These are phyloP conservation scores for Talaromyces wortmannii DNA, from an alignment of 495 filamentous ascomycete species.

Conservation along the genomic window DNA sequence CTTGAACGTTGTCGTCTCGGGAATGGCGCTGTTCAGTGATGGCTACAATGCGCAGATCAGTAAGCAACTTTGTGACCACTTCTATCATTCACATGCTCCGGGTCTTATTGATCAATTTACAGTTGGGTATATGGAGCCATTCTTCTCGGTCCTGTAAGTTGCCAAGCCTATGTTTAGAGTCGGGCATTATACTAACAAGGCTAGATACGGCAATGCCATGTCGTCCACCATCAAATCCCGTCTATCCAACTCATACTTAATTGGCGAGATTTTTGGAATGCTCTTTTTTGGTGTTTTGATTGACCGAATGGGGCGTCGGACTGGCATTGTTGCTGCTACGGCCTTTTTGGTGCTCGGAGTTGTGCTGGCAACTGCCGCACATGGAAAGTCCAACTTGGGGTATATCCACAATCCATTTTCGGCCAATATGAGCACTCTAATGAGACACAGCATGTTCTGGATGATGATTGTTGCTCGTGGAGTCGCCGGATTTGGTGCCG, in stretches of 20 bases:
- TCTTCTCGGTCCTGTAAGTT: constrained; percentile 28
- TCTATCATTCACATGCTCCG: background rate
- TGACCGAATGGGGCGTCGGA: constrained; percentile 23
- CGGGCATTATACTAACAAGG: background rate
- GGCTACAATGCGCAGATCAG: constrained; percentile 37
- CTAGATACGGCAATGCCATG: constrained; percentile 22
- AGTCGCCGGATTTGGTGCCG: constrained; percentile 44
- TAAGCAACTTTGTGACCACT: background rate
- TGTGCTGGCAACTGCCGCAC: constrained; percentile 21
- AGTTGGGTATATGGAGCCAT: constrained; percentile 35
- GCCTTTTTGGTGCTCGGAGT: constrained; percentile 20
- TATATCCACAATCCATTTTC: background rate
- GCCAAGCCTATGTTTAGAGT: background rate
- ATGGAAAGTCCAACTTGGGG: constrained; percentile 19
- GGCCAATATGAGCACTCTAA: background rate
- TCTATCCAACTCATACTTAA: constrained; percentile 24
- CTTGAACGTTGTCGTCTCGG: constrained; percentile 26
- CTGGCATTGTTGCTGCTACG: constrained; percentile 19
- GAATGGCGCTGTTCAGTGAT: constrained; percentile 33
- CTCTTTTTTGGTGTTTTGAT: constrained; percentile 24
- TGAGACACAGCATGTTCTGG: constrained; percentile 35
- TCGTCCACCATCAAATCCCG: constrained; percentile 25
- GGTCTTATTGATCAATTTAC: background rate
- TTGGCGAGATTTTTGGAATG: constrained; percentile 29
- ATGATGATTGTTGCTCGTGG: constrained; percentile 49